phyloP scores from a whole-genome alignment of 768 basidiomycete species.

The Arthromyces matolae region DNA sequence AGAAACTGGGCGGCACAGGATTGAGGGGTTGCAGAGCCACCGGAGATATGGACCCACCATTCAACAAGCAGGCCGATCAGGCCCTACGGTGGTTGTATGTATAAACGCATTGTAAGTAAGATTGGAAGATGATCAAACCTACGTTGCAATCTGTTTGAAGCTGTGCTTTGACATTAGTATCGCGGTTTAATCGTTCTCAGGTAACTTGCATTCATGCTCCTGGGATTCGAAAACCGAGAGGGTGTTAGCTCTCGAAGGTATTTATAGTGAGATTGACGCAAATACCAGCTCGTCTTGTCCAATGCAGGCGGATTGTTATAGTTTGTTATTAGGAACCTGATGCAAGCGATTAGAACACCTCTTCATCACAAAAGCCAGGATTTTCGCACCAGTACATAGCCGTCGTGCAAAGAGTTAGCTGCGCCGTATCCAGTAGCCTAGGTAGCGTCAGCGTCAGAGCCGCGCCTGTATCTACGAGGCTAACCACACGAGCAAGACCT shows the following conservation, averaged over 20 bases:
- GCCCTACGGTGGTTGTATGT: slow-evolving; percentile 26
- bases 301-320: slow-evolving; percentile 37
- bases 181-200: slow-evolving; percentile 5
- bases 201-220: slow-evolving; percentile 40
- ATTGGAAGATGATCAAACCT: too few species aligned
- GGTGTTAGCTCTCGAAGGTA: not conserved
- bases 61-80: slow-evolving; percentile 48
- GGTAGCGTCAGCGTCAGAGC: not conserved
- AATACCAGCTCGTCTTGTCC: slow-evolving; percentile 36
- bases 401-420: slow-evolving; percentile 41
- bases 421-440: slow-evolving; percentile 41
- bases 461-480: not conserved
- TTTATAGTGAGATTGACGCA: not conserved
- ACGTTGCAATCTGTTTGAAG: slow-evolving; percentile 52
- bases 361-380: not conserved
- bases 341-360: not conserved
- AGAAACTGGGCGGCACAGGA: slow-evolving; percentile 35
- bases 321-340: slow-evolving; percentile 46
- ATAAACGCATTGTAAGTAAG: not conserved
- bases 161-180: slow-evolving; percentile 22
- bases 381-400: slow-evolving; percentile 43
- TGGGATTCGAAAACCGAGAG: slow-evolving; percentile 13
- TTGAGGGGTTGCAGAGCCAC: not conserved
- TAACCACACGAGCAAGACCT: slow-evolving; percentile 39
- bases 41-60: slow-evolving; percentile 26